Evolutionary conservation across 2,329 filamentous ascomycete genomes (phyloP).

Genomic region (Fonsecaea pugnacius): DNA sequence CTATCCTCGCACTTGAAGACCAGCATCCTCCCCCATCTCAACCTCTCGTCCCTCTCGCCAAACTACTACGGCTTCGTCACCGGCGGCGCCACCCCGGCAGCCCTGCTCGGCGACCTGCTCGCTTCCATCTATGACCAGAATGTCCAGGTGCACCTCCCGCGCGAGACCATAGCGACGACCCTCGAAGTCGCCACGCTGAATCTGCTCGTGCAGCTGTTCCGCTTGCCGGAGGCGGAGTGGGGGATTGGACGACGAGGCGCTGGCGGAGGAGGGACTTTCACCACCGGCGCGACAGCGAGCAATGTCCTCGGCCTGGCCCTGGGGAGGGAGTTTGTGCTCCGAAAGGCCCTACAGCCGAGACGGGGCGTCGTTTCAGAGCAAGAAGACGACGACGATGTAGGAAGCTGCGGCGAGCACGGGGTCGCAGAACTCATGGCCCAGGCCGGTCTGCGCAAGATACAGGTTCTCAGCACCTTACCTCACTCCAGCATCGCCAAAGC

Average conservation of each 20-base stretch:
- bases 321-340: conserved; percentile 66
- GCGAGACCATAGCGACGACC: conserved; percentile 73
- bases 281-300: conserved; percentile 71
- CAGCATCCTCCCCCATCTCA: conserved; percentile 62
- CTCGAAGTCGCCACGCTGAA: conserved; percentile 74
- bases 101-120: conserved; percentile 81
- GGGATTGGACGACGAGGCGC: conserved; percentile 21
- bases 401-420: conserved; percentile 70
- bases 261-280: conserved; percentile 72
- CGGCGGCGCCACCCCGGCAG: conserved; percentile 77
- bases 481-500: conserved; percentile 87
- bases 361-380: conserved; percentile 28
- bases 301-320: conserved; percentile 69
- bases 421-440: conserved; percentile 49
- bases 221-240: conserved; percentile 62
- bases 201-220: conserved; percentile 70
- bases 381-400: conserved; percentile 28
- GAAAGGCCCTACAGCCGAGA: conserved; percentile 48
- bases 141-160: conserved; percentile 77
- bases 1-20: conserved; percentile 44
- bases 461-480: conserved; percentile 77
- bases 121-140: conserved; percentile 83
- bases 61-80: conserved; percentile 90
- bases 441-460: conserved; percentile 69
- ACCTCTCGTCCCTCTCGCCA: conserved; percentile 65